A percentile compares a stretch with the other conserved stretches of the same genome.
phyloP scores from a whole-genome alignment of 1,284 basidiomycete genomes.

The Puccinia hordei region DNA sequence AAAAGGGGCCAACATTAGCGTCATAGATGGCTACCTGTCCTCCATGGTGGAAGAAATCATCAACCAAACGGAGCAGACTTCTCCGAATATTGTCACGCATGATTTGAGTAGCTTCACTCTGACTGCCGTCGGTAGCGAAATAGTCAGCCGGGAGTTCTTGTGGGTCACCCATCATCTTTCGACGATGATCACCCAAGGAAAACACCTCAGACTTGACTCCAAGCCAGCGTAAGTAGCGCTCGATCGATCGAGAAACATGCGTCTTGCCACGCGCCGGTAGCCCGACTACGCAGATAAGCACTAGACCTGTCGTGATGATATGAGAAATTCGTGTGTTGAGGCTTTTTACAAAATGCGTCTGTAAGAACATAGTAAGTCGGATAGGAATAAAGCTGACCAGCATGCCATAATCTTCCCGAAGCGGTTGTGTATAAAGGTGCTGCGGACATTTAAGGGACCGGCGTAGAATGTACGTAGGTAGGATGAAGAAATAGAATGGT shows the following conservation, averaged over 20 bases:
- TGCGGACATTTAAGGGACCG: constrained; percentile 14
- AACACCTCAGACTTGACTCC: constrained; percentile 94
- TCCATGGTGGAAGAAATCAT: constrained; percentile 74
- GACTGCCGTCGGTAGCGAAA: constrained; percentile 71
- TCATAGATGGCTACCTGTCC: constrained; percentile 99
- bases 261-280: constrained; percentile 86
- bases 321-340: neutral
- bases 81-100: constrained; percentile 73
- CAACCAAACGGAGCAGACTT: constrained; percentile 83
- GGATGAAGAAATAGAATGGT: neutral
- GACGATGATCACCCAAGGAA: constrained; percentile 88
- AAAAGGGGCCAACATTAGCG: constrained; percentile 67
- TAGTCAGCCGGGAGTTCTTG: constrained; percentile 82
- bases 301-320: constrained; percentile 64
- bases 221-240: constrained; percentile 95
- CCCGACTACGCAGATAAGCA: constrained; percentile 86
- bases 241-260: constrained; percentile 89
- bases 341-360: neutral
- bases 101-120: constrained; percentile 65
- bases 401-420: constrained; percentile 78
- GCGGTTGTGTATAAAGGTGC: constrained; percentile 58
- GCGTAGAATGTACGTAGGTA: neutral
- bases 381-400: constrained; percentile 64
- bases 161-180: constrained; percentile 83
- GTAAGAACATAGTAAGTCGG: neutral